These are phyloP conservation scores for Tolypocladium amazonense DNA, from an alignment of 2,329 filamentous ascomycete species.

Conservation along the genomic window DNA sequence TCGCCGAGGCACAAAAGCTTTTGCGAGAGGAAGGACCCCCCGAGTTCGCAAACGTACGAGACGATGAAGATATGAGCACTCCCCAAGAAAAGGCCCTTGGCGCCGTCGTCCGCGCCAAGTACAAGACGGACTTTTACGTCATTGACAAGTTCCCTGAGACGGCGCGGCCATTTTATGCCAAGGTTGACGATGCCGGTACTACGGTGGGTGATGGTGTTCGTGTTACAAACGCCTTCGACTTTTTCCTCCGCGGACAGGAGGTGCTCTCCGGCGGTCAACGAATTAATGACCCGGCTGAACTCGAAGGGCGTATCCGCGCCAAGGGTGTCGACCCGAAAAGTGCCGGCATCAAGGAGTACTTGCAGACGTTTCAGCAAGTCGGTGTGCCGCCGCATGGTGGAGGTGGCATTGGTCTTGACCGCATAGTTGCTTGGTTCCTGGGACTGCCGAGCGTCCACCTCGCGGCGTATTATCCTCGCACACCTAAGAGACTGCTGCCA, in stretches of 20 bases:
- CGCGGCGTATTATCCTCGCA: constrained; percentile 47
- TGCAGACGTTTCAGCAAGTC: constrained; percentile 69
- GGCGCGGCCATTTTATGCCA: constrained; percentile 87
- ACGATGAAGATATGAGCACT: constrained; percentile 72
- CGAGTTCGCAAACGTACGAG: constrained; percentile 56
- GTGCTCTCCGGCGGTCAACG: constrained; percentile 87
- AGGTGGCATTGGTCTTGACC: constrained; percentile 81
- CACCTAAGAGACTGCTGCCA: constrained; percentile 47
- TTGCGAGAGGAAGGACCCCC: constrained; percentile 62
- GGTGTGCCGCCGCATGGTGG: constrained; percentile 86
- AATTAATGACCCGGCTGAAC: constrained; percentile 68
- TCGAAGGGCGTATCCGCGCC: constrained; percentile 66
- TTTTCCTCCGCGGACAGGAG: constrained; percentile 86
- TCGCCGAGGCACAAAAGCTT: constrained; percentile 67
- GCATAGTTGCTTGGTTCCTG: constrained; percentile 62
- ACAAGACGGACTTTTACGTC: constrained; percentile 90
- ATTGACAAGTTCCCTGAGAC: constrained; percentile 91
- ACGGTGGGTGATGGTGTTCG: neutral
- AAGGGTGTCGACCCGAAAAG: constrained; percentile 72
- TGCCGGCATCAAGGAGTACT: constrained; percentile 76
- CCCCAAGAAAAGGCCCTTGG: constrained; percentile 85
- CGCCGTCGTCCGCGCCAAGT: constrained; percentile 75
- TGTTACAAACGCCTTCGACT: constrained; percentile 5
- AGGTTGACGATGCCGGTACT: constrained; percentile 39
- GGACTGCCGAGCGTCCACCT: constrained; percentile 49